phyloP scores from a whole-genome alignment of 1,284 basidiomycete genomes.

The Pseudozyma pruni region DNA sequence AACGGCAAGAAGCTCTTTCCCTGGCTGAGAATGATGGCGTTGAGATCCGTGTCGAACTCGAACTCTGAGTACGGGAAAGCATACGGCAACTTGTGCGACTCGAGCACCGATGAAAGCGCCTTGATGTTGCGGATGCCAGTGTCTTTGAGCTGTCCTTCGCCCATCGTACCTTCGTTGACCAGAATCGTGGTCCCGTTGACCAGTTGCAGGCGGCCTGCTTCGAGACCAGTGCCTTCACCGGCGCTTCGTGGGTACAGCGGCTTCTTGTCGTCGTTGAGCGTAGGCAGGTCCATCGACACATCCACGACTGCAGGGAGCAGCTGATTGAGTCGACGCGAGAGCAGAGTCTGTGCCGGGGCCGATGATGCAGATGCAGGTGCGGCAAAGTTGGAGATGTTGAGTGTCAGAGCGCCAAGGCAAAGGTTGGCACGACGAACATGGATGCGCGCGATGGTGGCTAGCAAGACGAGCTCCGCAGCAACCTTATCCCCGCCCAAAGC shows the following conservation, averaged over 20 bases:
- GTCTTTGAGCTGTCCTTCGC: constrained; percentile 76
- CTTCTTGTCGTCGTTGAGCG: constrained; percentile 72
- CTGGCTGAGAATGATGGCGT: constrained; percentile 75
- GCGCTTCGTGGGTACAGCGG: constrained; percentile 71
- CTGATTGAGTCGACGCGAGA: constrained; percentile 72
- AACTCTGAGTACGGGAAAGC: constrained; percentile 81
- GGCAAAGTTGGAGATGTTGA: constrained; percentile 70
- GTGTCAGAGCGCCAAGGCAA: constrained; percentile 75
- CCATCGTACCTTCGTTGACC: constrained; percentile 76
- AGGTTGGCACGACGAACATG: constrained; percentile 77
- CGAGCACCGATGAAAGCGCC: constrained; percentile 77
- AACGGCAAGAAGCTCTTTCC: constrained; percentile 71
- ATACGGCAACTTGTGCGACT: constrained; percentile 79
- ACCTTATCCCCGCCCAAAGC: constrained; percentile 53
- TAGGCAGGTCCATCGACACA: constrained; percentile 68
- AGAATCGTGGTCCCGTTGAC: constrained; percentile 75
- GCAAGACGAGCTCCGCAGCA: constrained; percentile 81
- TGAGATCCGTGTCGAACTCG: constrained; percentile 79
- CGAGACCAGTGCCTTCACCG: constrained; percentile 78
- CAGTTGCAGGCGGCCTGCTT: constrained; percentile 80
- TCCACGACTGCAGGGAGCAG: constrained; percentile 73
- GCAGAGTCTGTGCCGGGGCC: constrained; percentile 72
- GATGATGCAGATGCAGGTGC: constrained; percentile 68
- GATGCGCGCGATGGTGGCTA: constrained; percentile 76
- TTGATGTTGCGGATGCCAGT: constrained; percentile 78